Base-by-base conservation (phyloP, 345 rosid species). In the Rhizophora apiculata region DNA sequence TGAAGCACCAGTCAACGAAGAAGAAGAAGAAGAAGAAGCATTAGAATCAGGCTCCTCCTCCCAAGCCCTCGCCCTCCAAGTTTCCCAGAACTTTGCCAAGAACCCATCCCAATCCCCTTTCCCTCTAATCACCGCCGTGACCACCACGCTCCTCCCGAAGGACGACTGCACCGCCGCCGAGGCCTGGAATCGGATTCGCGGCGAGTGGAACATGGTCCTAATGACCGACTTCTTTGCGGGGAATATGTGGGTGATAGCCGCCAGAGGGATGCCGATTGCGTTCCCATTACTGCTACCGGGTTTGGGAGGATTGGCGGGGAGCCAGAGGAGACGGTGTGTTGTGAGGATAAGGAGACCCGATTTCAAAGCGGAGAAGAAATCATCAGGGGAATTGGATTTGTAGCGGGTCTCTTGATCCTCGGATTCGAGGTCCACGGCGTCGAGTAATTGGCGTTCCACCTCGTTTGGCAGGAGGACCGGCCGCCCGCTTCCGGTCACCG, bases 261-360 rank as follows among this genome's bases (percentile, higher is more conserved):
- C 60, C 43, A 91, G 89, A 48, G 92, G 86, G 68, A 89, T 32
- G 16, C 82, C 76, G 8, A 70, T 70, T 51, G 84, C 75, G 31
- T 13, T 43, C 49, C 13, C 49, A 43, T 43, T 13, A 58, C 32
- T 59, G 63, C 76, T 46, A 15, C 78, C 7, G 66, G 49, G n/a
- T 70, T 78, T 67, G 69, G 84, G 59, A 24, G 85, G 60, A 29
- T 84, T 79, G 36, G 88, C 73, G 7, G 90, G 87, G n/a, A 91
- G 81, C 91, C 94, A 88, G 73, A 94, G 72, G 67, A 92, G 93
- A 77, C 97, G 99, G 81, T 89, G 95, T 63, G 92, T 91, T 63
- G 97, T 89, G 67, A 94, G 84, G 67, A 84, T 89, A 0, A 91
- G 82, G 49, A 86, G 75, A 55, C 96, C 97, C 7, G 96, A 82